Evolutionary conservation across 1,139 yeast species (phyloP), one percentile per base, ranked within the genome.

Genomic region (Geotrichum bryndzae): DNA sequence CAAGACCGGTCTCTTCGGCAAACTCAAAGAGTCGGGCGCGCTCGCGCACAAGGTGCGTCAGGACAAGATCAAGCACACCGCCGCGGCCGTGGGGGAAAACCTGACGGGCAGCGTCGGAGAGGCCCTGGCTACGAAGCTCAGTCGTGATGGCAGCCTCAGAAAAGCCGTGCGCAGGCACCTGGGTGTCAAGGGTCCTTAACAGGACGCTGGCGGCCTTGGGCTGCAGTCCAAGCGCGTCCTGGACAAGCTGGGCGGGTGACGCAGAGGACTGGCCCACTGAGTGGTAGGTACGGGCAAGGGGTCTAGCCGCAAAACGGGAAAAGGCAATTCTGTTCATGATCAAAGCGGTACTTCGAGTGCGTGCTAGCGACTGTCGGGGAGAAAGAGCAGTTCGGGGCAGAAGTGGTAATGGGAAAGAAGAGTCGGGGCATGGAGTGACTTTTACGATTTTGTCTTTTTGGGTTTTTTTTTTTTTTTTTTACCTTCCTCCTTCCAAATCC

Each of bases 161-260:
- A 73, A 94, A 90, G 1, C 98, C 98, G 62, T 75, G 78, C 58
- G 74, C 68, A 1, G 96, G 96, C 33, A 92, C 88, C 27, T 63
- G 59, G 29, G 53, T 57, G 46, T 62, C 62, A n/a, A 63, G 59
- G 25, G 65, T 55, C 3, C 56, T 51, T 27, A 53, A 38, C 27
- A 63, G 50, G 7, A 63, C 57, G 6, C 57, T 48, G 27, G 60
- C 54, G 23, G 63, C 59, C 51, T 58, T 58, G 22, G 58, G 59
- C 15, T 58, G 59, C 33, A 63, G 58, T 4, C 56, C 54, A 18
- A 63, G 61, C 5, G 62, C 35, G 18, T 54, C 56, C 8, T 51
- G 48, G 50, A 54, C 48, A 18, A 57, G n/a, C 18, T 33, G 31
- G 6, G 35, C 18, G 3, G 61, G 58, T 2, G 57, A 56, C 6